These are phyloP conservation scores for Thermomyces lanuginosus DNA, from an alignment of 2,329 filamentous ascomycete species.

Conservation along the genomic window DNA sequence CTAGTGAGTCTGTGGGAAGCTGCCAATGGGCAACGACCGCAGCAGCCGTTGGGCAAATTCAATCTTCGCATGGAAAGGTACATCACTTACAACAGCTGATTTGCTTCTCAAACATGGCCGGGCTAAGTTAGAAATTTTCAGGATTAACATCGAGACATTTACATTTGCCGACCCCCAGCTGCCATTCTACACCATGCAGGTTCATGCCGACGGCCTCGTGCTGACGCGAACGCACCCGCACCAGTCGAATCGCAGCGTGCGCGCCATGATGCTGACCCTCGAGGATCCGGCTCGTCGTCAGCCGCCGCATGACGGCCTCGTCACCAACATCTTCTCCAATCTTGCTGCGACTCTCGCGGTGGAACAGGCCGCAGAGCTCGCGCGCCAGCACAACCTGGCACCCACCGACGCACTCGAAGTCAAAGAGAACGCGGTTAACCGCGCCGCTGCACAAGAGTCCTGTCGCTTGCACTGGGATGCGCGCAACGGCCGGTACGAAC, in stretches of 20 bases:
- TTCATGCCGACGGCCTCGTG: constrained; percentile 27
- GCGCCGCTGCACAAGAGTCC: constrained; percentile 31
- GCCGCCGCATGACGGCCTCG: constrained; percentile 26
- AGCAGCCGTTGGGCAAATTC: constrained; percentile 18
- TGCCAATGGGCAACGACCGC: constrained; percentile 28
- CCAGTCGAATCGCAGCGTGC: constrained; percentile 23
- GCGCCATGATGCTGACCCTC: constrained; percentile 29
- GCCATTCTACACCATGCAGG: constrained; percentile 31
- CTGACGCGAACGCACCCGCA: constrained; percentile 27
- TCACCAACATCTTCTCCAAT: constrained; percentile 32
- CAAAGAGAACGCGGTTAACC: constrained; percentile 27
- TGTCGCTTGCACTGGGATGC: constrained; percentile 31
- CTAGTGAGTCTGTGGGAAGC: constrained; percentile 29
- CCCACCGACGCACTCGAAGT: constrained; percentile 26
- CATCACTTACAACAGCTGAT: constrained; percentile 5
- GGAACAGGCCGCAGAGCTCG: constrained; percentile 27
- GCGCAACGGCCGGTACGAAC: constrained; percentile 25
- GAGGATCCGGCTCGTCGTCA: constrained; percentile 22
- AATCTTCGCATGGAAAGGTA: constrained; percentile 29
- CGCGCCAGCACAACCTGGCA: constrained; percentile 23
- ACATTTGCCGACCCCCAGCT: constrained; percentile 25
- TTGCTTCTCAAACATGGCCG: constrained; percentile 9
- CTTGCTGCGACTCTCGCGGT: constrained; percentile 34
- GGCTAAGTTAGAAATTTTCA: too few relatives aligned
- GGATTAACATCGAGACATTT: constrained; percentile 26